These are phyloP conservation scores for Mycena pura DNA, from an alignment of 768 basidiomycete species.

Conservation along the genomic window DNA sequence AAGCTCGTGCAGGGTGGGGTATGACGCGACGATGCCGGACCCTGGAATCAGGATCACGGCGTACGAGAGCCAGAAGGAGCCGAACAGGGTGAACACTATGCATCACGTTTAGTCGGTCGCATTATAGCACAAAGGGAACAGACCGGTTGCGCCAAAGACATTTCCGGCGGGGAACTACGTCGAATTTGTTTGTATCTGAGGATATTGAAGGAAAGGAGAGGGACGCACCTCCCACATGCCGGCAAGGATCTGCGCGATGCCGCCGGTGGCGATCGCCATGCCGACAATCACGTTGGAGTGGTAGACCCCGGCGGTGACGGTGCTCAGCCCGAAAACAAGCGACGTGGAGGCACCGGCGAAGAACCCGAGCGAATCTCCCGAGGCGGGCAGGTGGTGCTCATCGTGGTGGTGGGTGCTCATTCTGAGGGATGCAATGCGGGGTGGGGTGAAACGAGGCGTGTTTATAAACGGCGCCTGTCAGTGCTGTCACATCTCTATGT, in stretches of 20 bases:
- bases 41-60: slow-evolving; percentile 75
- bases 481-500: slow-evolving; percentile 8
- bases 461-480: slow-evolving; percentile 16
- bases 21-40: slow-evolving; percentile 66
- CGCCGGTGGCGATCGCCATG: slow-evolving; percentile 86
- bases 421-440: slow-evolving; percentile 12
- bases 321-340: slow-evolving; percentile 78
- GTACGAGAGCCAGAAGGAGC: slow-evolving; percentile 89
- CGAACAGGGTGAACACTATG: slow-evolving; percentile 80
- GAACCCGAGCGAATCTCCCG: slow-evolving; percentile 63
- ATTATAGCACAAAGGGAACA: slow-evolving; percentile 60
- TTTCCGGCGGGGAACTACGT: slow-evolving; percentile 65
- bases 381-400: slow-evolving; percentile 8
- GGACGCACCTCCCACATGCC: slow-evolving; percentile 76
- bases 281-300: slow-evolving; percentile 77
- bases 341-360: slow-evolving; percentile 87
- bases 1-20: slow-evolving; percentile 47
- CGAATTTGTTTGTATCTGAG: slow-evolving; percentile 11
- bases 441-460: neutral
- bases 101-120: slow-evolving; percentile 35
- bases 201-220: slow-evolving; percentile 12
- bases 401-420: slow-evolving; percentile 16
- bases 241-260: slow-evolving; percentile 82
- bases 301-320: slow-evolving; percentile 56
- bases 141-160: slow-evolving; percentile 73